Base-by-base conservation (phyloP, 805 yeast genomes). In the Pichia scutulata region DNA sequence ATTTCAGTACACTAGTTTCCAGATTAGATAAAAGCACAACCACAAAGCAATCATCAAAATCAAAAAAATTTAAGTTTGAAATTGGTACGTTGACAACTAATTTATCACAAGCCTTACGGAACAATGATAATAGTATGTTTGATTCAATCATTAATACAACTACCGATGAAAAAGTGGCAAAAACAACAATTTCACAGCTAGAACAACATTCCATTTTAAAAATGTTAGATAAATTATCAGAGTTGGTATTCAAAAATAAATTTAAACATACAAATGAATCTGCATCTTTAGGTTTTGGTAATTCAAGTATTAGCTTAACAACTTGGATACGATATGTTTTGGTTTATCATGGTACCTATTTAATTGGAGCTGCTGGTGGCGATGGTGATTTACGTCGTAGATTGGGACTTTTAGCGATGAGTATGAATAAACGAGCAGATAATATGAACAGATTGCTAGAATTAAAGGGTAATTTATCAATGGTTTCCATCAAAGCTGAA, bases 31-130 rank as follows among this genome's bases (percentile, higher is more conserved):
- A 49, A 30, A 49, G 42, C 16, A 18, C 48, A 7, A 48, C 33
- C 13, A 18, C 22, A 14, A 16, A 28, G 12, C 23, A 28, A 18
- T 26, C 41, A 14, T 33, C 30, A 10, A 36, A 33, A 49, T 57
- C 61, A 42, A 66, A 68, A 52, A 70, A 70, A 52, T 76, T 77
- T 54, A 75, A 74, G 50, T 78, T 81, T 21, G 76, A 81, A 9
- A 79, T 86, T 6, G 95, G 93, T 47, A 81, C 96, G 1, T 77
- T 90, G 53, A 80, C 96, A 1, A 82, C 86, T 1, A 80, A 93
- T n/a, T 73, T 93, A 43, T 74, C 90, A 14, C 99, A 93, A 70
- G 92, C 99, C 0, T 74, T 93, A 54, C 82, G 80, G 59, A 82
- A 95, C 21, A 87, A 86, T 60, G 99, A 93, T 64, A 89, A 83